Percentiles rank a stretch among this genome's conserved stretches.
These are phyloP conservation scores for Penicillium oxalicum DNA, from an alignment of 2,329 filamentous ascomycete species.

Conservation along the genomic window DNA sequence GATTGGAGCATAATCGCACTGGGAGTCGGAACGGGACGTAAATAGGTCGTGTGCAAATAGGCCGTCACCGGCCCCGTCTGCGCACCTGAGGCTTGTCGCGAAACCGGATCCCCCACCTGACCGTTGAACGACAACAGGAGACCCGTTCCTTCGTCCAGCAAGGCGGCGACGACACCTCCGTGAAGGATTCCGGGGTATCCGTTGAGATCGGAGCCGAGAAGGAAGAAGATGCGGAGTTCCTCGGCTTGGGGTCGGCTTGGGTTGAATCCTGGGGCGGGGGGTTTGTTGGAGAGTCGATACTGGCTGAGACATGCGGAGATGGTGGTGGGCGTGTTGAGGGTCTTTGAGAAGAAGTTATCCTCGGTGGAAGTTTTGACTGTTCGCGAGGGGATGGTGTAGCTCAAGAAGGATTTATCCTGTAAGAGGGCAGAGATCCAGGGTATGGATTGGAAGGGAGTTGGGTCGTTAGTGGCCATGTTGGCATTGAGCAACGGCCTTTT, in stretches of 20 bases:
- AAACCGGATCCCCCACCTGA: conserved; percentile 1
- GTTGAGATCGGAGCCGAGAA: conserved; percentile 22
- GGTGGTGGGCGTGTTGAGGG: conserved; percentile 3
- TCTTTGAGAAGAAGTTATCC: conserved; percentile 5
- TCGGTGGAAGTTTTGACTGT: conserved; percentile 3
- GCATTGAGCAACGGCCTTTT: background rate
- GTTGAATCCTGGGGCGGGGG: background rate
- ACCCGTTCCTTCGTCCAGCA: conserved; percentile 25
- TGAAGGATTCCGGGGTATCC: conserved; percentile 24
- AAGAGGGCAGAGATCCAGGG: conserved; percentile 6
- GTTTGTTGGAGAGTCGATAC: background rate
- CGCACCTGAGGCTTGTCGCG: background rate
- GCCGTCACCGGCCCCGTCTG: conserved; percentile 15
- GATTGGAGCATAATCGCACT: conserved; percentile 11
- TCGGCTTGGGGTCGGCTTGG: background rate
- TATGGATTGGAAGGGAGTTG: conserved; percentile 3
- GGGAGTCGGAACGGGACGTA: conserved; percentile 14
- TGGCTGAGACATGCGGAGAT: conserved; percentile 5
- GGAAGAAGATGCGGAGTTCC: conserved; percentile 24
- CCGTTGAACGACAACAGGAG: conserved; percentile 7
- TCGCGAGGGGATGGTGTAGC: background rate
- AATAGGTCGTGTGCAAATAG: conserved; percentile 20
- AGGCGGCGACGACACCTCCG: conserved; percentile 23
- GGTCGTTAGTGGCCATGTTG: conserved; percentile 2
- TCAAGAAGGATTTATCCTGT: conserved; percentile 4